Conservation (phyloP, 1,284 basidiomycete genomes). For the Naganishia albida region DNA sequence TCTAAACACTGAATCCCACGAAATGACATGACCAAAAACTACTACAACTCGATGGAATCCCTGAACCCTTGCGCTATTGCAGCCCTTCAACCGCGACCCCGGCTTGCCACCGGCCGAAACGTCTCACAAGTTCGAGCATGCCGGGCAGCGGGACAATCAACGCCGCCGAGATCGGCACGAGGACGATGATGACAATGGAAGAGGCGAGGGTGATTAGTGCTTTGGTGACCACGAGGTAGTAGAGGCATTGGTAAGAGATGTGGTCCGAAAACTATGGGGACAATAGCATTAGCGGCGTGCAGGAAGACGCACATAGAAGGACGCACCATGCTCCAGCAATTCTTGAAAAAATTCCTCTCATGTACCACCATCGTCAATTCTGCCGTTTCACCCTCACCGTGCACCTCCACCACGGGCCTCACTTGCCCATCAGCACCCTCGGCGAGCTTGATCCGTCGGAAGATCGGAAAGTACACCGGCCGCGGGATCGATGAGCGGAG, state of each 20-base stretch:
- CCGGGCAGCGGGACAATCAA: slow-evolving; percentile 45
- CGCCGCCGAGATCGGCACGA: slow-evolving; percentile 42
- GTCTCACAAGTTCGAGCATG: slow-evolving; percentile 41
- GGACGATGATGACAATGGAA: slow-evolving; percentile 44
- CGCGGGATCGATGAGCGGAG: slow-evolving; percentile 35
- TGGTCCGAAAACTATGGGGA: slow-evolving; percentile 38
- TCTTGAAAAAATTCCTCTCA: slow-evolving; percentile 50
- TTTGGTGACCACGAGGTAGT: slow-evolving; percentile 53
- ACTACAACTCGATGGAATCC: slow-evolving; percentile 1
- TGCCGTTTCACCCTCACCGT: slow-evolving; percentile 4
- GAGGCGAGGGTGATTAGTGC: slow-evolving; percentile 49
- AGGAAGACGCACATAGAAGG: background rate
- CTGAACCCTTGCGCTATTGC: slow-evolving; percentile 28
- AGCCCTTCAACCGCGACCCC: slow-evolving; percentile 48
- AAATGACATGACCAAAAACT: background rate
- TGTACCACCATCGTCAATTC: slow-evolving; percentile 37
- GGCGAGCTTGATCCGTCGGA: slow-evolving; percentile 41
- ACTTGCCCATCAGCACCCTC: slow-evolving; percentile 25
- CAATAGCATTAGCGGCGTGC: background rate
- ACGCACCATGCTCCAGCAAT: slow-evolving; percentile 51
- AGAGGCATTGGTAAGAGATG: slow-evolving; percentile 51
- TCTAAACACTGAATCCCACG: background rate
- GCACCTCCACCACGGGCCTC: slow-evolving; percentile 30
- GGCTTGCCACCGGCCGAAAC: slow-evolving; percentile 51
- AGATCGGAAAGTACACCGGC: slow-evolving; percentile 47